Conservation (phyloP, 1,284 basidiomycete genomes). For the Pseudozyma pruni region DNA sequence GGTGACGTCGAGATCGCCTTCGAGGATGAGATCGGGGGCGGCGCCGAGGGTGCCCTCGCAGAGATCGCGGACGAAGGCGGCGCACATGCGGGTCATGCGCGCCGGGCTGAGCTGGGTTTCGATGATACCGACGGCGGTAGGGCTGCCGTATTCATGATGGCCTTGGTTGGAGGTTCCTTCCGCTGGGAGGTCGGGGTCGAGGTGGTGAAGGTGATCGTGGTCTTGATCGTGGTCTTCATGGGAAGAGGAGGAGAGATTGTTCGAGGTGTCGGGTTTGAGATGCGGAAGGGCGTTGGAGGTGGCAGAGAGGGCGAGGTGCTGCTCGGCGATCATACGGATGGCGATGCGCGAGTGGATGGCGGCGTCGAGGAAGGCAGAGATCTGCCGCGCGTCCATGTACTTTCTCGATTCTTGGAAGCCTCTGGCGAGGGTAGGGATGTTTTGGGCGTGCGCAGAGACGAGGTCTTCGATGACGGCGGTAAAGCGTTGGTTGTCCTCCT, state of each 20-base stretch:
- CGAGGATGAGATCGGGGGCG: conserved; percentile 71
- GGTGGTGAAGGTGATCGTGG: conserved; percentile 14
- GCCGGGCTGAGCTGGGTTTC: conserved; percentile 58
- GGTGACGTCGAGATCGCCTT: conserved; percentile 49
- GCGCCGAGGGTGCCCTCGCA: conserved; percentile 86
- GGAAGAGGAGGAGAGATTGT: background rate
- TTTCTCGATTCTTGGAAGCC: conserved; percentile 86
- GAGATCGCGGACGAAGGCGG: conserved; percentile 81
- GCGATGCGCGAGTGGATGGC: conserved; percentile 87
- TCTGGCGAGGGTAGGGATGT: conserved; percentile 87
- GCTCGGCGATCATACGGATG: conserved; percentile 88
- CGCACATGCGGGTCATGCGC: conserved; percentile 68
- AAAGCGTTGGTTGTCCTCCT: conserved; percentile 79
- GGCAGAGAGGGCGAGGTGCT: conserved; percentile 79
- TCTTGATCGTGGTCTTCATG: conserved; percentile 15
- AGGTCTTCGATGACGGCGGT: conserved; percentile 77
- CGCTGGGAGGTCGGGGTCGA: conserved; percentile 41
- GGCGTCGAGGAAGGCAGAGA: conserved; percentile 82
- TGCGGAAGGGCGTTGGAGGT: conserved; percentile 17
- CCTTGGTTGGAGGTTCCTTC: conserved; percentile 23
- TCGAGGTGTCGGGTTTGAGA: too few relatives aligned
- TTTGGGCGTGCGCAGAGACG: conserved; percentile 82
- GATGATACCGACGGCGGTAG: conserved; percentile 62
- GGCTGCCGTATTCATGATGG: conserved; percentile 43
- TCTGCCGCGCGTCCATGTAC: conserved; percentile 82